phyloP scores from a whole-genome alignment of 768 basidiomycete species.

The Lactarius psammicola region DNA sequence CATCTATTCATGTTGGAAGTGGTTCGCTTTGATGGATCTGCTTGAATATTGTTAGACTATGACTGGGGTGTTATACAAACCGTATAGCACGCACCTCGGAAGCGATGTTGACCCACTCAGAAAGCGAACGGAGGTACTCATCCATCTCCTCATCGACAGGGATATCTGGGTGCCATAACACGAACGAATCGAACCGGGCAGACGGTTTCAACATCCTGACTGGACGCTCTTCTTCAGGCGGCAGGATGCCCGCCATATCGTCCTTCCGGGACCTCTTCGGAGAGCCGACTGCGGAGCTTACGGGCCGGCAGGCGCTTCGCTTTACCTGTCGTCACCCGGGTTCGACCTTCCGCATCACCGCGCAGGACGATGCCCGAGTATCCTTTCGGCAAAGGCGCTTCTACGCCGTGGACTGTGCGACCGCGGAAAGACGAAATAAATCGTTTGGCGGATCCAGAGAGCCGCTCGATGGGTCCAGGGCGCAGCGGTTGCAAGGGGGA shows the following conservation, averaged over 20 bases:
- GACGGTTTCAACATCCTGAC: slow-evolving; percentile 45
- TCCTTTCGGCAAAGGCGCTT: slow-evolving; percentile 59
- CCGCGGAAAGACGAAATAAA: slow-evolving; percentile 73
- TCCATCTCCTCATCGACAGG: slow-evolving; percentile 67
- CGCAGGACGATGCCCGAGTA: slow-evolving; percentile 66
- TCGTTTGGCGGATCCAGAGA: slow-evolving; percentile 34
- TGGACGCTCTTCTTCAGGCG: slow-evolving; percentile 29
- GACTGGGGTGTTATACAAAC: too few relatives aligned
- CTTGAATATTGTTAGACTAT: neutral
- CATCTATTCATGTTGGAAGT: neutral
- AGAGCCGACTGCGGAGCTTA: slow-evolving; percentile 32
- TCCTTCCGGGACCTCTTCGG: slow-evolving; percentile 28
- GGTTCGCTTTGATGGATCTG: slow-evolving; percentile 16
- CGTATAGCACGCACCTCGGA: slow-evolving; percentile 48
- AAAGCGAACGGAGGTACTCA: slow-evolving; percentile 65
- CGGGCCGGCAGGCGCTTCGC: slow-evolving; percentile 32
- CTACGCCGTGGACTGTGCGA: slow-evolving; percentile 65
- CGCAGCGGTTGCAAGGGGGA: neutral
- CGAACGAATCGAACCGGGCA: slow-evolving; percentile 61
- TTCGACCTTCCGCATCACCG: slow-evolving; percentile 30
- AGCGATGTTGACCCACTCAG: slow-evolving; percentile 69
- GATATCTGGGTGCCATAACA: slow-evolving; percentile 75
- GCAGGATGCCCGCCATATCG: slow-evolving; percentile 27
- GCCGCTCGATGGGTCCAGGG: slow-evolving; percentile 12
- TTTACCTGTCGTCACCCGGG: slow-evolving; percentile 32